Conservation (phyloP, 352 stramenopile genomes). For the Elongisporangium prolatum region DNA sequence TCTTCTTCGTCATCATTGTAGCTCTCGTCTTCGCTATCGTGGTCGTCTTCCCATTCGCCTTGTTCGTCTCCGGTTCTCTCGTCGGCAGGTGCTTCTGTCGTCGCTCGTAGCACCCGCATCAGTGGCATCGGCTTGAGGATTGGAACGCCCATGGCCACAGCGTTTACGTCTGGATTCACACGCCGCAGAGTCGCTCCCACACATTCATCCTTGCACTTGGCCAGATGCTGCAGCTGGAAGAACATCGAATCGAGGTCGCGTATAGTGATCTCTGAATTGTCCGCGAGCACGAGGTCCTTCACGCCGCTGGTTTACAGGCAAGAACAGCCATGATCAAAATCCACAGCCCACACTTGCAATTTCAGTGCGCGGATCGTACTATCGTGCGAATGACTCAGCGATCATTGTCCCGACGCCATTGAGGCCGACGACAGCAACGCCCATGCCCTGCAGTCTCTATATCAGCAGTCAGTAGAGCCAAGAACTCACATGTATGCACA, state of each 20-base stretch:
- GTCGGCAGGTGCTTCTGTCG: neutral
- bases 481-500: neutral
- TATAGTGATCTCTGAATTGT: constrained; percentile 16
- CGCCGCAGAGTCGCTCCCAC: constrained; percentile 14
- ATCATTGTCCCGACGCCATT: constrained; percentile 35
- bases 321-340: neutral
- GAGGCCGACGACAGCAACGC: constrained; percentile 36
- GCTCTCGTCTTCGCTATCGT: constrained; percentile 1
- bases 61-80: neutral
- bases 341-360: neutral
- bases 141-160: constrained; percentile 12
- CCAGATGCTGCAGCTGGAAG: constrained; percentile 26
- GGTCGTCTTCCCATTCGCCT: neutral
- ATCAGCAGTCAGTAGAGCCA: neutral
- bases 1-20: constrained; percentile 3
- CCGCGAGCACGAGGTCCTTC: constrained; percentile 25
- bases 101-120: constrained; percentile 6
- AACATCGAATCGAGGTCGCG: constrained; percentile 34
- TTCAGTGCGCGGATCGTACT: constrained; percentile 13
- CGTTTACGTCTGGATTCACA: constrained; percentile 28
- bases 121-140: constrained; percentile 7
- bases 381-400: constrained; percentile 33
- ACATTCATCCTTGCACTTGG: constrained; percentile 22
- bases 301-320: constrained; percentile 26
- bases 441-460: constrained; percentile 27